Evolutionary conservation across 139 green algal genomes (phyloP).

Genomic region (Volvox africanus): DNA sequence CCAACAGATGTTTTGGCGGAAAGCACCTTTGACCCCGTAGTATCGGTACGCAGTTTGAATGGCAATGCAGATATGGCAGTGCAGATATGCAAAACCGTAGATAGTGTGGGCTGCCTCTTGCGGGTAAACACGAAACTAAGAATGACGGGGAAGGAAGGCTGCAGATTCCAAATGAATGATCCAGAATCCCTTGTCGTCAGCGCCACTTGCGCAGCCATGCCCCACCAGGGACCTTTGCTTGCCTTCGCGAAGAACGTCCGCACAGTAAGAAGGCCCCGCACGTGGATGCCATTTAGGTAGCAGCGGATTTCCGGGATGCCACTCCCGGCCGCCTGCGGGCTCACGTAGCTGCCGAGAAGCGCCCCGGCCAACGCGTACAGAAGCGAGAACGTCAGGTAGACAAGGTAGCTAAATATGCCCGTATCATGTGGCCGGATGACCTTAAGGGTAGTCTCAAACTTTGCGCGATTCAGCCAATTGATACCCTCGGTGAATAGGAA

Average conservation of each 20-base stretch:
- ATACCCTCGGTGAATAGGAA: slow-evolving; percentile 49
- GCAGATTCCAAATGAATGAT: too few species aligned
- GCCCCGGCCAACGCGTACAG: slow-evolving; percentile 62
- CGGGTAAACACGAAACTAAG: too few species aligned
- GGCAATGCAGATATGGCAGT: too few species aligned
- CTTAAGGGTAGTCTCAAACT: slow-evolving; percentile 24
- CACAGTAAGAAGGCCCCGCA: slow-evolving; percentile 73
- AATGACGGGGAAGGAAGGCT: too few species aligned
- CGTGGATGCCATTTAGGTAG: slow-evolving; percentile 86
- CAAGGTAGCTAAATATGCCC: slow-evolving; percentile 26
- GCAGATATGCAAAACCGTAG: too few species aligned
- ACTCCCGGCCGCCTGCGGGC: slow-evolving; percentile 74
- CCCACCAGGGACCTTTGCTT: not conserved
- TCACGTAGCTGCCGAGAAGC: slow-evolving; percentile 70
- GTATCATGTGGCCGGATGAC: slow-evolving; percentile 11
- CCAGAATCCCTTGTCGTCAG: too few species aligned
- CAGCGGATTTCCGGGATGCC: slow-evolving; percentile 85
- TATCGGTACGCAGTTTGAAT: too few species aligned
- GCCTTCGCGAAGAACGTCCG: slow-evolving; percentile 85
- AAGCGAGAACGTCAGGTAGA: slow-evolving; percentile 49
- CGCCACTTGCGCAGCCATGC: not conserved
- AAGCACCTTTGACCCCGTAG: too few species aligned
- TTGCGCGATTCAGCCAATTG: slow-evolving; percentile 30
- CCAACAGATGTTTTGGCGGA: too few species aligned
- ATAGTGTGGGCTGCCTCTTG: too few species aligned